A percentile compares a stretch with the other conserved stretches of the same genome.
These are phyloP conservation scores for Trichoderma koningiopsis DNA, from an alignment of 2,329 filamentous ascomycete species.

Conservation along the genomic window DNA sequence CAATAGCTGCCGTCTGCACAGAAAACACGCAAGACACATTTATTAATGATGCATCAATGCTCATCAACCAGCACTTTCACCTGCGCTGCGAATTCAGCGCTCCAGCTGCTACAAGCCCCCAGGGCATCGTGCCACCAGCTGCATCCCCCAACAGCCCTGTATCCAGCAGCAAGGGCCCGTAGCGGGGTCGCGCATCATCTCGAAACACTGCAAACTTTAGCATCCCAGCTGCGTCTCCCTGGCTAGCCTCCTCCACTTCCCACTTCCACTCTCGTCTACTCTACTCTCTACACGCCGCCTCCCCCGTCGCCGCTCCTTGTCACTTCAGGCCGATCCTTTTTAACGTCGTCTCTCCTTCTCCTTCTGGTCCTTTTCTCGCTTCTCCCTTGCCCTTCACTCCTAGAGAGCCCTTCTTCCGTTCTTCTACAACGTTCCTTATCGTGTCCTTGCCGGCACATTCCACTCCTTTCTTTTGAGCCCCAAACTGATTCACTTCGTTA, in stretches of 20 bases:
- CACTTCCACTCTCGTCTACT: background rate
- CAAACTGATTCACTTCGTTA: slow-evolving; percentile 19
- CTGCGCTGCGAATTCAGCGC: background rate
- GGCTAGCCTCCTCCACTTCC: slow-evolving; percentile 3
- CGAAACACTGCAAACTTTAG: slow-evolving; percentile 18
- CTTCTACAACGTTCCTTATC: slow-evolving; percentile 27
- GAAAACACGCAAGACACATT: too few species aligned
- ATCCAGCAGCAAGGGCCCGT: background rate
- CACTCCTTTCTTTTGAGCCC: slow-evolving; percentile 33
- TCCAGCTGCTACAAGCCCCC: background rate
- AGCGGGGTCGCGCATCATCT: slow-evolving; percentile 19
- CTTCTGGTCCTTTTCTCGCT: slow-evolving; percentile 27
- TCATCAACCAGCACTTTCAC: too few species aligned
- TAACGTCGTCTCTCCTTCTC: slow-evolving; percentile 35
- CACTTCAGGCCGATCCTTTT: slow-evolving; percentile 33
- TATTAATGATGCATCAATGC: too few species aligned
- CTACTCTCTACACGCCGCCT: slow-evolving; percentile 14
- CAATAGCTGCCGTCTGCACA: background rate
- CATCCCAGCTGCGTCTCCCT: slow-evolving; percentile 18
- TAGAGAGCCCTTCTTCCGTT: slow-evolving; percentile 13
- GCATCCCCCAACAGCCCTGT: background rate
- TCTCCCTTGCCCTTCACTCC: slow-evolving; percentile 32
- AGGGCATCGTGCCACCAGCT: background rate
- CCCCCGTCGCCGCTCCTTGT: slow-evolving; percentile 14
- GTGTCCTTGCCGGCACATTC: slow-evolving; percentile 39